Evolutionary conservation across 2,329 filamentous ascomycete genomes (phyloP), one percentile per base, ranked within the genome.

Genomic region (Colletotrichum graminicola): DNA sequence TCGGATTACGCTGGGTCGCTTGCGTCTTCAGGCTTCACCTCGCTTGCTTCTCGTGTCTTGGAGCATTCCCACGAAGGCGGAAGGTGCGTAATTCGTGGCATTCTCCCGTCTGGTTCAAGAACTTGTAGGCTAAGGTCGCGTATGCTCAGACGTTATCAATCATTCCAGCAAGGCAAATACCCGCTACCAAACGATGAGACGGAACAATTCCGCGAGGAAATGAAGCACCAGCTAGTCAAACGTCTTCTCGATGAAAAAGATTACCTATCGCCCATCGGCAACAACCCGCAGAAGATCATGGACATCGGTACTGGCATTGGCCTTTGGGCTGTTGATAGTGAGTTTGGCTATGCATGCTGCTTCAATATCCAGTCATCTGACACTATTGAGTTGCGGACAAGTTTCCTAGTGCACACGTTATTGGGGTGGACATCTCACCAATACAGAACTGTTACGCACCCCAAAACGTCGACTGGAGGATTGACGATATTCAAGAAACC

Each of bases 401-500:
- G 41, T 84, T 81, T 52, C 84, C 84, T 41, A 82, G 83, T 56
- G 84, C 84, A 49, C 80, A 80, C 45, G 80, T 86, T n/a, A 81
- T 84, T 49, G 85, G 85, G 47, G 80, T 81, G 41, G 83, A 85
- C 73, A 77, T 85, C 16, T 83, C 82, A 12, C 82, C 82, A 8
- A 83, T 84, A n/a, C 82, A 85, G 56, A 82, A 82, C 3, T 76
- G 77, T 34, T 84, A 80, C 77, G 84, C 88, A 8, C 88, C 89
- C 3, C 86, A 87, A 16, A 91, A 91, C 73, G 82, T 89, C 43
- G 83, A 84, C 56, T 91, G 82, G 84, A 74, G 83, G 87, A 87
- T 74, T 34, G 73, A 74, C 47, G 86, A 88, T 74, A 80, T 85
- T 26, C 83, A 87, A 63, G 65, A 67, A 43, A 68, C 39, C n/a